These are phyloP conservation scores for Hyphochytrium catenoides DNA, from an alignment of 352 stramenopile species.

Conservation along the genomic window DNA sequence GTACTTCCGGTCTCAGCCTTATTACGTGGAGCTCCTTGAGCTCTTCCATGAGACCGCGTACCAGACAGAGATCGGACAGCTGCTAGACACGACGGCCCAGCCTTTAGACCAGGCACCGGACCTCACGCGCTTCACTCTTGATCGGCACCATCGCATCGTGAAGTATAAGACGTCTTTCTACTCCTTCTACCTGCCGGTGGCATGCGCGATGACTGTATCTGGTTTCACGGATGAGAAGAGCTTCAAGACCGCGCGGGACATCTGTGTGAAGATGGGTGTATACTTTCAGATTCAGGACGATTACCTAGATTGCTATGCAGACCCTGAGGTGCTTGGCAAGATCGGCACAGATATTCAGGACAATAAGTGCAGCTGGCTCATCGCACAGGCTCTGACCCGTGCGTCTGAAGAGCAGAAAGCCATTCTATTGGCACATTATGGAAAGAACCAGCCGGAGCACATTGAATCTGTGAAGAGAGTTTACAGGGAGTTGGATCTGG, in stretches of 20 bases:
- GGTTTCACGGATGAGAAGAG: constrained; percentile 46
- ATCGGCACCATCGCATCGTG: constrained; percentile 80
- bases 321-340: constrained; percentile 75
- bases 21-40: constrained; percentile 82
- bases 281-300: constrained; percentile 99
- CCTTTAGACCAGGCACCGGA: constrained; percentile 46
- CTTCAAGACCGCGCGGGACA: constrained; percentile 64
- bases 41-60: constrained; percentile 88
- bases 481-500: constrained; percentile 76
- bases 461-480: constrained; percentile 74
- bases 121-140: constrained; percentile 73
- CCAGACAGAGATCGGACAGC: constrained; percentile 88
- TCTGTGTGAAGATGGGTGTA: constrained; percentile 87
- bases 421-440: constrained; percentile 70
- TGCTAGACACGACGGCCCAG: constrained; percentile 70
- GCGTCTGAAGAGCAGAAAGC: constrained; percentile 39
- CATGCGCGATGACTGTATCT: constrained; percentile 63
- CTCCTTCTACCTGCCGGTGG: constrained; percentile 92
- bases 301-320: constrained; percentile 92
- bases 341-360: constrained; percentile 96
- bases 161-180: constrained; percentile 99
- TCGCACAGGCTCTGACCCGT: constrained; percentile 73
- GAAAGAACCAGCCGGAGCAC: constrained; percentile 39
- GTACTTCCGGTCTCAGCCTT: constrained; percentile 43
- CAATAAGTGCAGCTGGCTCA: constrained; percentile 96